These are phyloP conservation scores for Pythium vanterpoolii DNA, from an alignment of 352 stramenopile genomes.

Conservation along the genomic window DNA sequence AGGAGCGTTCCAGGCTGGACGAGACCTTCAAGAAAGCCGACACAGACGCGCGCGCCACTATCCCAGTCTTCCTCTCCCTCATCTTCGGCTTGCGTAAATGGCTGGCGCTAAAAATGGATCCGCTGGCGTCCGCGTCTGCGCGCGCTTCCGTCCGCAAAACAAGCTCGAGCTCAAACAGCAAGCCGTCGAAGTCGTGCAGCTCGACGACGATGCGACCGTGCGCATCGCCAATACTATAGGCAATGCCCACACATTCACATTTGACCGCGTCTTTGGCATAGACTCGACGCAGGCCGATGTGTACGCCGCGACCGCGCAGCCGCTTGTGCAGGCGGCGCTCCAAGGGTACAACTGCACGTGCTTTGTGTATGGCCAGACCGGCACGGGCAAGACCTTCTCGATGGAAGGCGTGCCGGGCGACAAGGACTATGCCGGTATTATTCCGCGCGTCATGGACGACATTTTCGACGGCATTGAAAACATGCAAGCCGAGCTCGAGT, in stretches of 20 bases:
- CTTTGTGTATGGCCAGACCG: slow-evolving; percentile 92
- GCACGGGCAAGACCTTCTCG: slow-evolving; percentile 92
- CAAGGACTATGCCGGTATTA: slow-evolving; percentile 64
- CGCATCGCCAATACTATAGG: slow-evolving; percentile 29
- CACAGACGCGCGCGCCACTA: neutral
- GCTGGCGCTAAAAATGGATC: slow-evolving; percentile 8
- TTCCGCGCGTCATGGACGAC: slow-evolving; percentile 69
- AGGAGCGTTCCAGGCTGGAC: neutral
- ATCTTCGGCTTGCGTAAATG: neutral
- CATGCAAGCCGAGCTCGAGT: slow-evolving; percentile 81
- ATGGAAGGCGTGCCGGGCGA: slow-evolving; percentile 79
- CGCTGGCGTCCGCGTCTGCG: slow-evolving; percentile 66
- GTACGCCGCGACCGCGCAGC: slow-evolving; percentile 62
- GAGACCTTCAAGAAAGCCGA: slow-evolving; percentile 5
- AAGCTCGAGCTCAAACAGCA: slow-evolving; percentile 71
- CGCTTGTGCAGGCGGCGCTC: slow-evolving; percentile 53
- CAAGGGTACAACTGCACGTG: slow-evolving; percentile 90
- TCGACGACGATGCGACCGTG: slow-evolving; percentile 47
- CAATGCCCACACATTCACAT: slow-evolving; percentile 53
- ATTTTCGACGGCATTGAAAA: slow-evolving; percentile 67
- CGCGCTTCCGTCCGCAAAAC: slow-evolving; percentile 75
- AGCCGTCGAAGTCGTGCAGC: slow-evolving; percentile 49
- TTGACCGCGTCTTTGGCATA: slow-evolving; percentile 67
- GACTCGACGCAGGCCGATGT: slow-evolving; percentile 54
- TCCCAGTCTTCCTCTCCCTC: neutral